Conservation (phyloP, 176 grass and related monocot genomes). For the Puya raimondii region DNA sequence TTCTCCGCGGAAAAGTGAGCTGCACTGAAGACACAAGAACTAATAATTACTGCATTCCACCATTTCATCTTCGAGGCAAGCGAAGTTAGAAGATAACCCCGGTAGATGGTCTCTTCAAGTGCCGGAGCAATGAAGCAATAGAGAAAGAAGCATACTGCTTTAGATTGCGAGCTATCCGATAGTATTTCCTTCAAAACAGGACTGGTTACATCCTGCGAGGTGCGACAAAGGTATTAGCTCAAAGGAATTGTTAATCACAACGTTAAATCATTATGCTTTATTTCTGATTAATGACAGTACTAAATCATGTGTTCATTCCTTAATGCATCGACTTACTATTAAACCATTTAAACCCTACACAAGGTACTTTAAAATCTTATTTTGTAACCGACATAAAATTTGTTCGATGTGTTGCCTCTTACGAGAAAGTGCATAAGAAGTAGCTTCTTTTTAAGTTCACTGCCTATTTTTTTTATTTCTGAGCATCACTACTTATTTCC, state of each 20-base stretch:
- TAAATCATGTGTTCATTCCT: no score
- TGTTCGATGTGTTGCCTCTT: no score
- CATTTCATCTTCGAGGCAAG: conserved; percentile 52
- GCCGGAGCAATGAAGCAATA: conserved; percentile 65
- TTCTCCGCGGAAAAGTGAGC: conserved; percentile 55
- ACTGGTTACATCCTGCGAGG: conserved; percentile 63
- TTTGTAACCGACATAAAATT: no score
- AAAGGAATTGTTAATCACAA: no score
- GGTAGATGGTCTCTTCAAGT: conserved; percentile 89
- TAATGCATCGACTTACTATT: no score
- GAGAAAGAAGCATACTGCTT: conserved; percentile 38
- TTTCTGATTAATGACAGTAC: no score
- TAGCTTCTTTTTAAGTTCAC: no score
- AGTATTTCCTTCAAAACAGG: conserved; percentile 62
- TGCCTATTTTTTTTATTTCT: no score
- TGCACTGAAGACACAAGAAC: conserved; percentile 63
- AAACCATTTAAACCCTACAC: no score
- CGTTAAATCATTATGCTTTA: no score
- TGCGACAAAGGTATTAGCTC: conserved; percentile 14
- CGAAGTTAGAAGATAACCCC: conserved; percentile 70
- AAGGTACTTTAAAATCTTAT: no score
- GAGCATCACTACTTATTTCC: background rate
- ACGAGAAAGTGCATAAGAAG: no score
- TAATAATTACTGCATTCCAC: conserved; percentile 44
- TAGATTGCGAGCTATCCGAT: conserved; percentile 30